These are phyloP conservation scores for Vachellia pachyceras DNA, from an alignment of 306 rosid species.

Conservation along the genomic window DNA sequence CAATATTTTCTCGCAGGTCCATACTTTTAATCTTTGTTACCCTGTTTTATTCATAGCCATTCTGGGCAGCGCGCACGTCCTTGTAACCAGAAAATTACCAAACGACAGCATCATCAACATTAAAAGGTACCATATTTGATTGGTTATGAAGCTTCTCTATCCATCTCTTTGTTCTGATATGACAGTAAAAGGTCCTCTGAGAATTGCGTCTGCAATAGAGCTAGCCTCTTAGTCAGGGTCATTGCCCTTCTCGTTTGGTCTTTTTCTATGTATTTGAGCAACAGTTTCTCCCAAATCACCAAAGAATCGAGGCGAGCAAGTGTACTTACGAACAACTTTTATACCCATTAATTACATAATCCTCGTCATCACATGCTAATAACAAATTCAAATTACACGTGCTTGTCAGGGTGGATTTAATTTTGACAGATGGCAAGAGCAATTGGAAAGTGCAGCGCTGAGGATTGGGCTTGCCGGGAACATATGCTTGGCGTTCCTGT, in stretches of 20 bases:
- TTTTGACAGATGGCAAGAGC: background rate
- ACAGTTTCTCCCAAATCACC: constrained; percentile 45
- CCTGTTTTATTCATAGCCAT: constrained; percentile 67
- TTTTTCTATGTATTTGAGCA: constrained; percentile 44
- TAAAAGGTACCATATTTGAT: constrained; percentile 31
- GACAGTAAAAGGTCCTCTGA: constrained; percentile 84
- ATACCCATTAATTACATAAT: no score
- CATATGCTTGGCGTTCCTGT: constrained; percentile 60
- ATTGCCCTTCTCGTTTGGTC: constrained; percentile 71
- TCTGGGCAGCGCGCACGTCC: constrained; percentile 68
- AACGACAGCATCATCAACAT: constrained; percentile 8
- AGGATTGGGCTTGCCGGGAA: constrained; percentile 63
- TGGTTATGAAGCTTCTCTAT: background rate
- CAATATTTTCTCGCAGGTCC: constrained; percentile 44
- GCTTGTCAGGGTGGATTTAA: background rate
- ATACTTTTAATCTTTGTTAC: constrained; percentile 51
- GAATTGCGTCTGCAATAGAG: constrained; percentile 74
- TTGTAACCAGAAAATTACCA: constrained; percentile 47
- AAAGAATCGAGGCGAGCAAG: constrained; percentile 50
- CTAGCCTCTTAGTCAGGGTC: constrained; percentile 66
- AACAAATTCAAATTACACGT: background rate
- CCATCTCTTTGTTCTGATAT: no score
- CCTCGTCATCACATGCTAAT: background rate
- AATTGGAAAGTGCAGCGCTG: constrained; percentile 37
- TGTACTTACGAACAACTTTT: constrained; percentile 44